Conservation (phyloP, 371 early-diverging fungal species). For the Rhizopus delemar region DNA sequence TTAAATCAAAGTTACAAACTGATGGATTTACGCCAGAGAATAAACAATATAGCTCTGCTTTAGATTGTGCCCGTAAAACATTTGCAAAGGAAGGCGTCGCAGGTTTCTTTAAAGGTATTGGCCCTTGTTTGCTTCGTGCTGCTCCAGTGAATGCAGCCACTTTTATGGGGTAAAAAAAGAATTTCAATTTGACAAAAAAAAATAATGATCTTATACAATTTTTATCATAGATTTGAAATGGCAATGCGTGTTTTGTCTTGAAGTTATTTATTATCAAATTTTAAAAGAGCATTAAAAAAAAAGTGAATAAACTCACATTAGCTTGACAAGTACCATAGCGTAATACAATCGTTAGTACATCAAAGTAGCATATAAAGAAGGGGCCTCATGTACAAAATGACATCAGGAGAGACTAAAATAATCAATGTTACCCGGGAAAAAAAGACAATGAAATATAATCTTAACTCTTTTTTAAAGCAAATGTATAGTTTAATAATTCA, state of each 20-base stretch:
- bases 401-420: too few relatives aligned
- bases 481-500: too few relatives aligned
- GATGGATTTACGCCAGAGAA: conserved; percentile 64
- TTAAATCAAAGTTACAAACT: conserved; percentile 81
- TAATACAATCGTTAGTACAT: too few relatives aligned
- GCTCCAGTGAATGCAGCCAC: conserved; percentile 88
- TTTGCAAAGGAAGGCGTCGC: conserved; percentile 66
- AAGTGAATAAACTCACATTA: too few relatives aligned
- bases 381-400: too few relatives aligned
- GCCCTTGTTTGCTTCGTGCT: conserved; percentile 84
- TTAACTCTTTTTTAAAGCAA: too few relatives aligned
- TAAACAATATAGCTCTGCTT: conserved; percentile 59
- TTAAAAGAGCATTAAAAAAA: background rate
- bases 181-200: too few relatives aligned
- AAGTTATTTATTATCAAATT: background rate
- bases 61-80: conserved; percentile 71
- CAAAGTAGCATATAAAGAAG: too few relatives aligned
- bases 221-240: conserved; percentile 41
- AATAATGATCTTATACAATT: background rate
- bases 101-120: conserved; percentile 85
- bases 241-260: conserved; percentile 35
- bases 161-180: conserved; percentile 59
- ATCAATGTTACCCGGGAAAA: too few relatives aligned
- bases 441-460: too few relatives aligned
- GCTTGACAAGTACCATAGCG: too few relatives aligned